Evolutionary conservation across 202 grass and related monocot genomes (phyloP).

Genomic region (Digitaria exilis): DNA sequence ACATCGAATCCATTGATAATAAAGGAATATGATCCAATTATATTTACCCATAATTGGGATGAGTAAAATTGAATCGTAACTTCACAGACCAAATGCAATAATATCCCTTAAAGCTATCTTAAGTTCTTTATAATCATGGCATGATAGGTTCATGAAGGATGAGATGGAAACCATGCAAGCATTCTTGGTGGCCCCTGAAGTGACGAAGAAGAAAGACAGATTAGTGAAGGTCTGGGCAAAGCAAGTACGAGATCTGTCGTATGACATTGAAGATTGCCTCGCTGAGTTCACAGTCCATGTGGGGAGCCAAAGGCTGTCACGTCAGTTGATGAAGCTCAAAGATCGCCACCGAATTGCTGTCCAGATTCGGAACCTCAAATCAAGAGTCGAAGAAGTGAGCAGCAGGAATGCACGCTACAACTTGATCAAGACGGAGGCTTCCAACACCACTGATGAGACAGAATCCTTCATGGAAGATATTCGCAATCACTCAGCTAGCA

Average conservation of each 20-base stretch:
- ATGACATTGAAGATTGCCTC: slow-evolving; percentile 32
- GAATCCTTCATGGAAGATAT: neutral
- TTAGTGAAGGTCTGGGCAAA: neutral
- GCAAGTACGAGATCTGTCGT: neutral
- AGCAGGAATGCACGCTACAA: slow-evolving; percentile 7
- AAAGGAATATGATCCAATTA: too few species aligned
- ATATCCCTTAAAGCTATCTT: too few species aligned
- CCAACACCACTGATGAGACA: neutral
- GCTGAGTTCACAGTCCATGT: slow-evolving; percentile 25
- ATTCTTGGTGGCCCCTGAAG: neutral
- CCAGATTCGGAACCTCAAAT: slow-evolving; percentile 25
- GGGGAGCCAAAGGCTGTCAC: neutral
- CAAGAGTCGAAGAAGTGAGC: slow-evolving; percentile 38
- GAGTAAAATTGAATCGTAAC: too few species aligned
- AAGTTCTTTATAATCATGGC: neutral
- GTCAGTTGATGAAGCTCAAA: neutral
- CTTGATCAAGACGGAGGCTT: neutral
- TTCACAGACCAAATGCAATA: too few species aligned
- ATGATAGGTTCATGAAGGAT: slow-evolving; percentile 9
- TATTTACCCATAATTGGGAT: too few species aligned
- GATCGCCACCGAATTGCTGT: neutral
- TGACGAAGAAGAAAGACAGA: neutral
- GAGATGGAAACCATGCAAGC: neutral
- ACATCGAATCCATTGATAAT: too few species aligned
- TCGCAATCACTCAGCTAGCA: neutral